Evolutionary conservation across 1,284 basidiomycete species (phyloP), one percentile per base, ranked within the genome.

Genomic region (Leccinum pachyderme): DNA sequence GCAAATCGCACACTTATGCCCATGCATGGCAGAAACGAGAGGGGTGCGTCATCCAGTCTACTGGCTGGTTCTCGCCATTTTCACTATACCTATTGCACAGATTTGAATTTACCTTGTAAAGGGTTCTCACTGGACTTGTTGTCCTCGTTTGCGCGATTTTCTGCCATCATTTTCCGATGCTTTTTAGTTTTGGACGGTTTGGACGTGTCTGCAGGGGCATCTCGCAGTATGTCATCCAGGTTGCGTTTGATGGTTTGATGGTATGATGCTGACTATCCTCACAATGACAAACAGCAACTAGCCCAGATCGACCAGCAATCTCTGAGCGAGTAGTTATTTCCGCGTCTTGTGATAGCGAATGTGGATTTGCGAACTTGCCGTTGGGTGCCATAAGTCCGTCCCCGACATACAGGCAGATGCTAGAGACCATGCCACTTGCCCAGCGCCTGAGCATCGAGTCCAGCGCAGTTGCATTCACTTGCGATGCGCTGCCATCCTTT

Each of bases 1-100:
- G 96, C 95, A 55, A 99, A 99, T 72, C 91, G 94, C 49, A 98
- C 99, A 69, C 83, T 99, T 56, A 95, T 98, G 82, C 81, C 99
- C 15, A 73, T 98, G 31, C 95, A 98, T 69, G 95, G 95, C 47
- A 87, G 89, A 63, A 98, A 99, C 73, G 84, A 89, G 71, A 91
- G 92, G 72, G 96, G 95, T 96, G 59, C 58, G 84, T 75, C 18
- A 18, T 18, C 45, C 25, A 29, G 31, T 51, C 39, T 28, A 12
- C 5, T 54, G 12, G 9, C 22, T 4, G n/a, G 9, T 15, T 37
- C 51, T 25, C 58, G 41, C 58, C 32, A 67, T 13, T 2, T 31
- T 33, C 22, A 5, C 47, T 7, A 18, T 18, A 18, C 18, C 18
- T 18, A 18, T 18, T 18, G 18, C 18, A 18, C 18, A 18, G 18